phyloP scores from a whole-genome alignment of 768 basidiomycete species.

The Russula ochroleuca region DNA sequence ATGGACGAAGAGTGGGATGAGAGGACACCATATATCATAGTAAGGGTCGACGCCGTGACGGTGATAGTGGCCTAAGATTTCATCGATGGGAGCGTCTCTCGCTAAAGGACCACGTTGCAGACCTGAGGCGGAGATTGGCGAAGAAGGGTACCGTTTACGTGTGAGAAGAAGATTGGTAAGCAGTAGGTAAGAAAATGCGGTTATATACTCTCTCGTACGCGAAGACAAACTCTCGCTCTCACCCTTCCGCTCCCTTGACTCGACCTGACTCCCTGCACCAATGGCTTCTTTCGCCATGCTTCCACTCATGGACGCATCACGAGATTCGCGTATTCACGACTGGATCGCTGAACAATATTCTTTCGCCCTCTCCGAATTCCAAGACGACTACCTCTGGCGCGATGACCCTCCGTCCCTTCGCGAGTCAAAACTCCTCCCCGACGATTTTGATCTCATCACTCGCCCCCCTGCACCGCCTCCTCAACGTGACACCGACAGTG shows the following conservation, averaged over 20 bases:
- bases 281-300: constrained; percentile 24
- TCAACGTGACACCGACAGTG: constrained; percentile 5
- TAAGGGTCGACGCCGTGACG: constrained; percentile 5
- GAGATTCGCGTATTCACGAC: constrained; percentile 27
- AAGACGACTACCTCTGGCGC: constrained; percentile 14
- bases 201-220: constrained; percentile 11
- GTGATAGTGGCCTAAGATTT: constrained; percentile 9
- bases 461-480: not conserved
- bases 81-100: constrained; percentile 13
- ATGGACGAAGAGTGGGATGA: not conserved
- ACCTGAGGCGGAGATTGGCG: constrained; percentile 23
- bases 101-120: constrained; percentile 19
- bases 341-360: constrained; percentile 29
- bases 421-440: constrained; percentile 27
- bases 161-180: constrained; percentile 14
- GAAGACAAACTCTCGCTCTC: constrained; percentile 2
- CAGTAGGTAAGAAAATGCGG: constrained; percentile 12
- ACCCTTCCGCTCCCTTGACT: constrained; percentile 20
- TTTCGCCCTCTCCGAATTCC: constrained; percentile 26
- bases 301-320: constrained; percentile 24
- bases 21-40: constrained; percentile 4
- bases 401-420: constrained; percentile 26
- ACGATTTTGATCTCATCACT: constrained; percentile 19
- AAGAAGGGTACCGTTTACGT: constrained; percentile 25
- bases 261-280: not conserved